phyloP scores from a whole-genome alignment of 2,329 filamentous ascomycete species.

The Penicillium sumatraense region DNA sequence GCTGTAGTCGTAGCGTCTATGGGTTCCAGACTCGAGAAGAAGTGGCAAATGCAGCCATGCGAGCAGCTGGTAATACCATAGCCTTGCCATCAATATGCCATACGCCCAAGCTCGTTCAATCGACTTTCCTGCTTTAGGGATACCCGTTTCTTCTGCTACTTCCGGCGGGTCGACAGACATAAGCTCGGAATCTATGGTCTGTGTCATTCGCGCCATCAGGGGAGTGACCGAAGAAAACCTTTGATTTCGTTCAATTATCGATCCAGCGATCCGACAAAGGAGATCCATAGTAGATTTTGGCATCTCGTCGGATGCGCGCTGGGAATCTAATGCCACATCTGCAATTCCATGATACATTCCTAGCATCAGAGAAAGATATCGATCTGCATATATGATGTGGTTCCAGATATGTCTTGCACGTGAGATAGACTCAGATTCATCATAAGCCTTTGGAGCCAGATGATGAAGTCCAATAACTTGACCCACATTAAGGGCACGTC shows the following conservation, averaged over 20 bases:
- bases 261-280: conserved; percentile 14
- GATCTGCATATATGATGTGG: conserved; percentile 9
- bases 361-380: conserved; percentile 13
- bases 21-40: not conserved
- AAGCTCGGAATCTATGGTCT: conserved; percentile 12
- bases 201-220: conserved; percentile 12
- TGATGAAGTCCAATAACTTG: conserved; percentile 16
- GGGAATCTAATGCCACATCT: conserved; percentile 9
- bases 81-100: not conserved
- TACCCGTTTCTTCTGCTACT: not conserved
- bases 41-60: conserved; percentile 17
- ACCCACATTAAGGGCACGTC: conserved; percentile 8
- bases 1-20: conserved; percentile 5
- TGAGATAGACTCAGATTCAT: not conserved
- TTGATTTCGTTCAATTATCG: conserved; percentile 21
- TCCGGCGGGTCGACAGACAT: not conserved
- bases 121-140: conserved; percentile 3
- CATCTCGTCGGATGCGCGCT: not conserved
- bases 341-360: conserved; percentile 13
- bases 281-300: not conserved
- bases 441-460: not conserved
- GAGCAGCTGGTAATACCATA: conserved; percentile 14
- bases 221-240: conserved; percentile 10
- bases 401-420: conserved; percentile 10
- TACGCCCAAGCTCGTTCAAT: not conserved